Percentiles rank a stretch among this genome's conserved stretches.
Evolutionary conservation across 163 green algal genomes (phyloP).

Genomic region (Chloromonas sp.): DNA sequence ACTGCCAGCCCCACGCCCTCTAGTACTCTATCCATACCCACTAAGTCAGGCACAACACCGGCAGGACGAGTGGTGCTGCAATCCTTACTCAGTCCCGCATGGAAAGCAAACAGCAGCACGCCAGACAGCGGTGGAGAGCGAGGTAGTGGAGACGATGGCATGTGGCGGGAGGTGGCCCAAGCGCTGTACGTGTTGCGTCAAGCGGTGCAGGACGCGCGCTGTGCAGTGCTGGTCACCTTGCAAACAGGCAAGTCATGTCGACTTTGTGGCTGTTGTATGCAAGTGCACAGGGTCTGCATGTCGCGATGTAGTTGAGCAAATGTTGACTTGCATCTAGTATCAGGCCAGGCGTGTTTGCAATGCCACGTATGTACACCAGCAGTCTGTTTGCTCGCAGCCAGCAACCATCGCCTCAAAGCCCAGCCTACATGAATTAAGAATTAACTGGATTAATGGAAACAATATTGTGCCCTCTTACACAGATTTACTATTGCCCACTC

Average conservation of each 20-base stretch:
- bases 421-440: too few relatives aligned
- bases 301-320: neutral
- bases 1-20: too few relatives aligned
- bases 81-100: too few relatives aligned
- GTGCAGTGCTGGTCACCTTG: constrained; percentile 40
- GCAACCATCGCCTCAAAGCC: too few relatives aligned
- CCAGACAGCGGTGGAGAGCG: too few relatives aligned
- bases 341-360: neutral
- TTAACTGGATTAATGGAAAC: too few relatives aligned
- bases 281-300: neutral
- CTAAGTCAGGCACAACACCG: too few relatives aligned
- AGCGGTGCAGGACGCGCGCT: constrained; percentile 14
- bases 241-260: constrained; percentile 25
- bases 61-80: too few relatives aligned
- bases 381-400: too few relatives aligned
- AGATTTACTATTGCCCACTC: constrained; percentile 31
- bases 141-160: neutral
- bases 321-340: neutral
- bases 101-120: too few relatives aligned
- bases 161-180: constrained; percentile 8
- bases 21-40: too few relatives aligned
- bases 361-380: too few relatives aligned
- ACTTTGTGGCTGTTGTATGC: neutral
- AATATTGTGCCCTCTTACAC: constrained; percentile 3
- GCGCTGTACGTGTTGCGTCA: constrained; percentile 25